Evolutionary conservation across 2,329 filamentous ascomycete species (phyloP).

Genomic region (Fusarium begoniae): DNA sequence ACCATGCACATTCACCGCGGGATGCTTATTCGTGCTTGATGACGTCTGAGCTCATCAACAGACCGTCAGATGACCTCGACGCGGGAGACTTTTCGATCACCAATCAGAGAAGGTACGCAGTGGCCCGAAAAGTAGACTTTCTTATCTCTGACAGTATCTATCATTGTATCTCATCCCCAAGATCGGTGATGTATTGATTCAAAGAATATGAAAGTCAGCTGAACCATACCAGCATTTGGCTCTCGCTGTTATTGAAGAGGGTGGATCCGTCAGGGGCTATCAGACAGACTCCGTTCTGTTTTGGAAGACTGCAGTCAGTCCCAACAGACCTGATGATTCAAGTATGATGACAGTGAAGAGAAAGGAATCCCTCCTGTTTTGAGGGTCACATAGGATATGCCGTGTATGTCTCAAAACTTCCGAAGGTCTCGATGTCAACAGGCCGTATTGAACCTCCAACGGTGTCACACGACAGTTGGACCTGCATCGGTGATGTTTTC

Average conservation of each 20-base stretch:
- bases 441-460: conserved; percentile 20
- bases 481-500: conserved; percentile 25
- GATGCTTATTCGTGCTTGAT: not conserved
- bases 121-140: not conserved
- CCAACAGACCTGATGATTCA: not conserved
- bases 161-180: not conserved
- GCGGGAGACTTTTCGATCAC: not conserved
- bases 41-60: conserved; percentile 9
- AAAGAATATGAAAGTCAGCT: not conserved
- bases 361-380: not conserved
- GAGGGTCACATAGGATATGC: conserved; percentile 4
- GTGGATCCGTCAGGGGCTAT: not conserved
- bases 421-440: conserved; percentile 19
- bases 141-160: not conserved
- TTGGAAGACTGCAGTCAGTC: not conserved
- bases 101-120: not conserved
- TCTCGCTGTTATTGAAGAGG: not conserved
- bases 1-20: not conserved
- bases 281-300: not conserved
- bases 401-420: conserved; percentile 24
- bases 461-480: conserved; percentile 29
- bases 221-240: not conserved
- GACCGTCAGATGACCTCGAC: conserved; percentile 27
- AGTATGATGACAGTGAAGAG: not conserved
- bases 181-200: not conserved